A percentile compares a stretch with the other conserved stretches of the same genome.
These are phyloP conservation scores for Dorcoceras hygrometricum DNA, from an alignment of 257 asterid species.

Conservation along the genomic window DNA sequence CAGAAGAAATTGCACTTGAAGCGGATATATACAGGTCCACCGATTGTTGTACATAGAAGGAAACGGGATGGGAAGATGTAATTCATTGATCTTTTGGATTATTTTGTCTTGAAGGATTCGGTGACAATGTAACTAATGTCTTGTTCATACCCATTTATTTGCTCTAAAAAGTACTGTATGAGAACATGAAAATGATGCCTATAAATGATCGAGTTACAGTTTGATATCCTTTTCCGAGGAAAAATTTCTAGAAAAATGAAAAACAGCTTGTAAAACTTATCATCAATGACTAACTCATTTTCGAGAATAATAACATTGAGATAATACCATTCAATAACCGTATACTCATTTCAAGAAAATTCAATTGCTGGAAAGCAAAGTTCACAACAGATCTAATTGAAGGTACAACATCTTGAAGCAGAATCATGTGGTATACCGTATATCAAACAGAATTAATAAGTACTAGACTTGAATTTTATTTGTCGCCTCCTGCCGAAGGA, in stretches of 20 bases:
- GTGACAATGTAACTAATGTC: background rate
- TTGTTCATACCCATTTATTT: background rate
- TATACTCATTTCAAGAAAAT: too few species aligned
- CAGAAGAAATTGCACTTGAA: background rate
- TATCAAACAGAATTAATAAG: background rate
- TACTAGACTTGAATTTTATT: constrained; percentile 4
- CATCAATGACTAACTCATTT: background rate
- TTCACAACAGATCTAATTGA: background rate
- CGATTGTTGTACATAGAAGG: constrained; percentile 23
- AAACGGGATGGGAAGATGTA: background rate
- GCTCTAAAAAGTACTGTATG: background rate
- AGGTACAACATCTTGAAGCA: constrained; percentile 2
- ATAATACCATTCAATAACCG: background rate
- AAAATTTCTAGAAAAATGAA: too few species aligned
- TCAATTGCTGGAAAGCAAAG: too few species aligned
- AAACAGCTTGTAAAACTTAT: background rate
- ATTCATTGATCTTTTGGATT: constrained; percentile 5
- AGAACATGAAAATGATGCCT: background rate
- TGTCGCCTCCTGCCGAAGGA: constrained; percentile 50
- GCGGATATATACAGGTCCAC: background rate
- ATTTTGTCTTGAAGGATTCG: background rate
- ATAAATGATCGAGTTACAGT: background rate
- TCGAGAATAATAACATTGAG: background rate
- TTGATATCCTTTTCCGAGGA: background rate
- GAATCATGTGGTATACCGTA: background rate